Evolutionary conservation across 306 rosid species (phyloP).

Genomic region (Potentilla sterilis): DNA sequence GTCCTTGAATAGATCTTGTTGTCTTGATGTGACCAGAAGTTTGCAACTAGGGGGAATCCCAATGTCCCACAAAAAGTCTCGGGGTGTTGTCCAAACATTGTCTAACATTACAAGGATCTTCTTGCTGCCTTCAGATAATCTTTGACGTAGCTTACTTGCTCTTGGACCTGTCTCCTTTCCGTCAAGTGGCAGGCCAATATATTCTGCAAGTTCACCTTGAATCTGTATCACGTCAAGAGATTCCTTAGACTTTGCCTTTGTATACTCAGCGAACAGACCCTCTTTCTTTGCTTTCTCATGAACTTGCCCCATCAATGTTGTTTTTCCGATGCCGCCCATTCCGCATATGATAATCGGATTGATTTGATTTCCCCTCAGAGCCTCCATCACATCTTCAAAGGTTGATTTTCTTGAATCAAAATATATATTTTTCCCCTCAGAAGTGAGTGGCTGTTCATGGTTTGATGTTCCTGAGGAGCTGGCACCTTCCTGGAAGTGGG

Average conservation of each 20-base stretch:
- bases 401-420: neutral
- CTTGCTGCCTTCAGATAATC: neutral
- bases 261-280: neutral
- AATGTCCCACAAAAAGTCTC: neutral
- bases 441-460: neutral
- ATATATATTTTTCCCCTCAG: neutral
- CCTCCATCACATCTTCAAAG: neutral
- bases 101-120: slow-evolving; percentile 8
- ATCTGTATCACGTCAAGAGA: neutral
- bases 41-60: neutral
- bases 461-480: too few species aligned
- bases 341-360: neutral
- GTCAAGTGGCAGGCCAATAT: neutral
- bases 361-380: neutral
- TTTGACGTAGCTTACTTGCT: neutral
- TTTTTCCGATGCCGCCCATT: neutral
- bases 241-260: neutral
- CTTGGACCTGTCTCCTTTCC: neutral
- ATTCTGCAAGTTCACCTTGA: neutral
- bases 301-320: neutral
- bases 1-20: neutral
- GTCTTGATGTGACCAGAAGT: neutral
- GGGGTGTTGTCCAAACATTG: neutral
- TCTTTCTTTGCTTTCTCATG: neutral
- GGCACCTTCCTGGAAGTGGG: too few species aligned